Evolutionary conservation across 2,329 filamentous ascomycete species (phyloP).

Genomic region (Diaporthe vaccinii): DNA sequence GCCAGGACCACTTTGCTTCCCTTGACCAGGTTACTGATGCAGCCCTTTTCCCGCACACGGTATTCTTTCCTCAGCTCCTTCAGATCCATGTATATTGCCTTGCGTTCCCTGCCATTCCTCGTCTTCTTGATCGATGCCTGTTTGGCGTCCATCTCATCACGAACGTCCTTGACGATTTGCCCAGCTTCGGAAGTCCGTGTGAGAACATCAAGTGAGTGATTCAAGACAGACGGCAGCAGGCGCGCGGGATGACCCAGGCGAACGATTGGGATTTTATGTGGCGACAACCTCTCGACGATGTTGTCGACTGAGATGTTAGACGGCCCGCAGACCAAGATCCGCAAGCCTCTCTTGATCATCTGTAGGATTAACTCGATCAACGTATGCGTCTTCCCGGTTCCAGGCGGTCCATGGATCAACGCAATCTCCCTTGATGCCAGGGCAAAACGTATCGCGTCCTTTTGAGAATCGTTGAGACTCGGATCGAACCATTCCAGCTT

Average conservation of each 20-base stretch:
- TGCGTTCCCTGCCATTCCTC: slow-evolving; percentile 81
- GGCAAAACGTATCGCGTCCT: slow-evolving; percentile 83
- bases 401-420: slow-evolving; percentile 94
- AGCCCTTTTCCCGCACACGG: slow-evolving; percentile 84
- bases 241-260: slow-evolving; percentile 94
- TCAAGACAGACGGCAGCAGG: slow-evolving; percentile 87
- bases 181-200: slow-evolving; percentile 93
- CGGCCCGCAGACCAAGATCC: slow-evolving; percentile 93
- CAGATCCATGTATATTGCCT: slow-evolving; percentile 86
- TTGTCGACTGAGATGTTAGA: slow-evolving; percentile 99
- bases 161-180: slow-evolving; percentile 88
- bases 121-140: slow-evolving; percentile 92
- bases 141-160: slow-evolving; percentile 92
- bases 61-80: slow-evolving; percentile 91
- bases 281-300: slow-evolving; percentile 90
- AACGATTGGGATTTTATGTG: slow-evolving; percentile 87
- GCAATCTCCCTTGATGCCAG: slow-evolving; percentile 85
- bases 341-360: slow-evolving; percentile 78
- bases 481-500: slow-evolving; percentile 72
- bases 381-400: slow-evolving; percentile 97
- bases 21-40: slow-evolving; percentile 80
- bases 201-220: slow-evolving; percentile 91
- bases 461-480: slow-evolving; percentile 75
- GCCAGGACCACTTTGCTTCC: slow-evolving; percentile 90
- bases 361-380: slow-evolving; percentile 97